These are phyloP conservation scores for Neofusicoccum laricinum DNA, from an alignment of 2,329 filamentous ascomycete genomes.

Conservation along the genomic window DNA sequence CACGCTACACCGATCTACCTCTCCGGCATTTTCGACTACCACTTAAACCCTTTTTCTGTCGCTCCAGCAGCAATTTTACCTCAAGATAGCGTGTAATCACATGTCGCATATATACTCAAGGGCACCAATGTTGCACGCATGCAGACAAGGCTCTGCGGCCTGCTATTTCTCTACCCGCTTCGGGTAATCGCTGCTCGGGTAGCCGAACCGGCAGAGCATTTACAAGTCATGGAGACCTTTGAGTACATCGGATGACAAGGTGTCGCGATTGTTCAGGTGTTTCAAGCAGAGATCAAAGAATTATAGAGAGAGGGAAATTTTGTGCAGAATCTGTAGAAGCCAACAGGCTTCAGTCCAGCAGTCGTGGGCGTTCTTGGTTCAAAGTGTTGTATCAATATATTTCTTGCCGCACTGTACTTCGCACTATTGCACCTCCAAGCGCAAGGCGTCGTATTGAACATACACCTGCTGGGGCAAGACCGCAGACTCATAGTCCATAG, in stretches of 20 bases:
- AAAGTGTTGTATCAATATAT: too few species aligned
- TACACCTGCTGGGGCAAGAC: conserved; percentile 56
- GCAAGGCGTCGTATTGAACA: conserved; percentile 64
- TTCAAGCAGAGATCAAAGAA: not conserved
- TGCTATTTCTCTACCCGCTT: conserved; percentile 5
- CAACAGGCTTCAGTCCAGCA: too few species aligned
- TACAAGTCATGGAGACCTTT: not conserved
- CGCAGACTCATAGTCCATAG: conserved; percentile 58
- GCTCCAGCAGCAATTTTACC: not conserved
- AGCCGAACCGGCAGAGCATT: not conserved
- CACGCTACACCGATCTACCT: not conserved
- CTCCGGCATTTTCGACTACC: conserved; percentile 7
- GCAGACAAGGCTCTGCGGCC: not conserved
- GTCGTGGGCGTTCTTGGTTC: too few species aligned
- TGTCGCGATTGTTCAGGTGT: not conserved
- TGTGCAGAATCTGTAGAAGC: too few species aligned
- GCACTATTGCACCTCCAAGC: conserved; percentile 52
- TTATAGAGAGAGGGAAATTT: not conserved
- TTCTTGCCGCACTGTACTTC: too few species aligned
- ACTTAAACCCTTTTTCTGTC: not conserved
- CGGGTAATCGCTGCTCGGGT: conserved; percentile 4
- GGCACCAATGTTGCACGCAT: not conserved
- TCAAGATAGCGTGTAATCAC: not conserved
- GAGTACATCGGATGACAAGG: not conserved
- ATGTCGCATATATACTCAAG: not conserved